These are phyloP conservation scores for Apiospora arundinis DNA, from an alignment of 2,329 filamentous ascomycete species.

Conservation along the genomic window DNA sequence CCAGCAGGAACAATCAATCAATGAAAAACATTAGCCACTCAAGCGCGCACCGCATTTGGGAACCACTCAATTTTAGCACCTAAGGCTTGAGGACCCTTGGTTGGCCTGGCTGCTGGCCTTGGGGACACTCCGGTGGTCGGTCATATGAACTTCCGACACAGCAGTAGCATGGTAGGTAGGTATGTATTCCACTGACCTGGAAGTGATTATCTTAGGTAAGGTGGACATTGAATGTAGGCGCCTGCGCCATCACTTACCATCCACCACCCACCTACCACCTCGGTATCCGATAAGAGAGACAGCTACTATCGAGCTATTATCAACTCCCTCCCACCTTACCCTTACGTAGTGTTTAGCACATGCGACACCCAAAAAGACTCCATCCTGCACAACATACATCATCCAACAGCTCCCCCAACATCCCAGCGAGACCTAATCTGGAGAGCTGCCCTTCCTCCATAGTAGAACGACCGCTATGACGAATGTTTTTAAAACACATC, in stretches of 20 bases:
- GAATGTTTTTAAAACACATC: slow-evolving; percentile 96
- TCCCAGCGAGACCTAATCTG: neutral
- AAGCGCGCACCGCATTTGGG: slow-evolving; percentile 10
- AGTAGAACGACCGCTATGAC: slow-evolving; percentile 56
- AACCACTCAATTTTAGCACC: neutral
- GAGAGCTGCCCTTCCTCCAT: slow-evolving; percentile 3
- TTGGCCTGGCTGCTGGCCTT: neutral
- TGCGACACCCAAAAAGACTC: slow-evolving; percentile 8
- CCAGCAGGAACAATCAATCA: neutral
- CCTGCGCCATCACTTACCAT: no score
- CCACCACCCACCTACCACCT: neutral
- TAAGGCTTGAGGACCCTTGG: neutral
- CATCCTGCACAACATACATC: slow-evolving; percentile 8
- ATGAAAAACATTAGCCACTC: slow-evolving; percentile 1
- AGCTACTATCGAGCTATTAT: no score
- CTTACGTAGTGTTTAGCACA: neutral
- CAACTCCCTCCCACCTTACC: no score
- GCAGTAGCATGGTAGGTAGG: no score
- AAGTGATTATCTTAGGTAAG: no score
- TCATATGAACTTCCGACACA: slow-evolving; percentile 6
- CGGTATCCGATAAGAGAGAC: slow-evolving; percentile 8
- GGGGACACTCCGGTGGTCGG: neutral
- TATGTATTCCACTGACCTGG: no score
- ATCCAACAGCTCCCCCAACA: neutral
- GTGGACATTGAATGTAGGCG: no score